Percentiles rank a stretch among this genome's conserved stretches.
phyloP scores from a whole-genome alignment of 148 eudicot species.

The Nepenthes gracilis region DNA sequence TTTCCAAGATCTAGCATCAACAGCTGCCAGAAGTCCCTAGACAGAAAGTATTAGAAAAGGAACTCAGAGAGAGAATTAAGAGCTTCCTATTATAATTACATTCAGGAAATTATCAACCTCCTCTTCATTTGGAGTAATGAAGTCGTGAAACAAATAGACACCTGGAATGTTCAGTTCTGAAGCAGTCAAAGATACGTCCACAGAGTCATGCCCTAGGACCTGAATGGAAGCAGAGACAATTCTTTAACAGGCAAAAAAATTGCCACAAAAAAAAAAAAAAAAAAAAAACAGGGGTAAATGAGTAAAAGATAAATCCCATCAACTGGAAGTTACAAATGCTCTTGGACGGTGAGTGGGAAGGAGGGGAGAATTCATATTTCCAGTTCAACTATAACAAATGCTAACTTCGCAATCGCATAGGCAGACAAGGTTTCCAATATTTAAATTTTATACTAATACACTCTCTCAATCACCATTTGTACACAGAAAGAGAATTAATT shows the following conservation, averaged over 20 bases:
- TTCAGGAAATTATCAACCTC: slow-evolving; percentile 46
- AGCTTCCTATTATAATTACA: background rate
- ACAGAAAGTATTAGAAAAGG: slow-evolving; percentile 11
- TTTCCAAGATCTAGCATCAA: slow-evolving; percentile 81
- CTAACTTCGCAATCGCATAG: too few relatives aligned
- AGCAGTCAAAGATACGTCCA: slow-evolving; percentile 58
- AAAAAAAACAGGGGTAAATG: background rate
- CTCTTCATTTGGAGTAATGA: slow-evolving; percentile 63
- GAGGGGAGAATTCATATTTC: too few relatives aligned
- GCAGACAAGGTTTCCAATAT: too few relatives aligned
- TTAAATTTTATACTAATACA: too few relatives aligned
- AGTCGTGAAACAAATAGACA: slow-evolving; percentile 71
- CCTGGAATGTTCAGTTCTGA: slow-evolving; percentile 77
- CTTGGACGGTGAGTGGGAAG: too few relatives aligned
- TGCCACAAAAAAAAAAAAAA: too few relatives aligned
- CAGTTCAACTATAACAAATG: too few relatives aligned
- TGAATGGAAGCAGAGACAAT: slow-evolving; percentile 7
- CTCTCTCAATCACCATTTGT: too few relatives aligned
- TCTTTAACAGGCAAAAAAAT: too few relatives aligned
- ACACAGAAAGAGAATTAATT: too few relatives aligned
- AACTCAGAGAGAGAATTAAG: background rate
- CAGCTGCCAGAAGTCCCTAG: slow-evolving; percentile 88
- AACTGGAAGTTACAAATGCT: too few relatives aligned
- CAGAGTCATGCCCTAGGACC: slow-evolving; percentile 35
- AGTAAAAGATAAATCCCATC: too few relatives aligned